Evolutionary conservation across 495 filamentous ascomycete genomes (phyloP), one percentile per base, ranked within the genome.

Genomic region (Penicillium maclennaniae): DNA sequence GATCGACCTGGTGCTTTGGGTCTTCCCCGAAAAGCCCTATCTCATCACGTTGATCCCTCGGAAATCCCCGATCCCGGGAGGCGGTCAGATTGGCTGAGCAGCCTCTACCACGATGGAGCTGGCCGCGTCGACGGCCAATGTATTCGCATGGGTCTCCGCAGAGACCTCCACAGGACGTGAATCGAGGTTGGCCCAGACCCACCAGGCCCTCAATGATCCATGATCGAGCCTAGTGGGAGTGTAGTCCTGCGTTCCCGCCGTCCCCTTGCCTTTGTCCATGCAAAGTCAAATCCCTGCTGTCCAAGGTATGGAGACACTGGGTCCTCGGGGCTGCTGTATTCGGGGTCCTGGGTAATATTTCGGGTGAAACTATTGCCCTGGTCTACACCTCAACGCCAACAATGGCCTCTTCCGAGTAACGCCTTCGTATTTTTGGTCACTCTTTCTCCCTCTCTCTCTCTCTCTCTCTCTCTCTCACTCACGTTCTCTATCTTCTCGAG

Each of bases 141-240:
- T 41, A 41, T 49, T 41, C 28, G 28, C 28, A 31, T 31, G n/a
- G 34, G 50, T 31, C 40, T 38, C 12, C n/a, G 31, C 36, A 26
- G 12, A 15, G 36, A 17, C 45, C 43, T n/a, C 36, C 27, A 25
- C 5, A 17, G 38, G 38, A 40, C 7, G 8, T 40, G 7, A 17
- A 19, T 19, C 37, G 37, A 25, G 41, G 37, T n/a, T 36, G n/a
- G 37, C 34, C 23, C 28, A 41, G 38, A 40, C n/a, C 38, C 38
- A 40, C 38, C 15, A 20, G 38, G 19, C 47, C 19, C 44, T 17
- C 41, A n/a, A 48, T 42, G 16, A 60, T 53, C 54, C 41, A 52
- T 59, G 53, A 67, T 72, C 61, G 61, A 60, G 58, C 54, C 69
- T 72, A 72, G 64, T 71, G 66, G 69, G 69, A 72, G 69, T 59